phyloP scores from a whole-genome alignment of 805 yeast genomes.

The Martiniozyma abietophila region DNA sequence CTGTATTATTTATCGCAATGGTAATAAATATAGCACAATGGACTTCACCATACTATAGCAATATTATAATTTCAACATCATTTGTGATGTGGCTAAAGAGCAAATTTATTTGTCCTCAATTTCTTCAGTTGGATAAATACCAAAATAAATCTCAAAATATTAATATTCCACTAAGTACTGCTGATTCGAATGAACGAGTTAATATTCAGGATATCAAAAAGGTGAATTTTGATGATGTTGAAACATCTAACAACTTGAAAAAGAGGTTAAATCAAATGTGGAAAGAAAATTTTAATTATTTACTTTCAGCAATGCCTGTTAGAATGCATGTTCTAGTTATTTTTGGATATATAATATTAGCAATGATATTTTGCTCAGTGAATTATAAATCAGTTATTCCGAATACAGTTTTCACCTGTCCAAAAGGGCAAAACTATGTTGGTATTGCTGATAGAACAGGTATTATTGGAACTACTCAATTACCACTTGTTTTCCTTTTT shows the following conservation, averaged over 20 bases:
- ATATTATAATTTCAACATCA: constrained; percentile 16
- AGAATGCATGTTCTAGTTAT: constrained; percentile 26
- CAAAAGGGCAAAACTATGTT: constrained; percentile 23
- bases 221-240: too few species aligned
- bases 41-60: constrained; percentile 27
- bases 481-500: constrained; percentile 28
- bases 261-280: constrained; percentile 2
- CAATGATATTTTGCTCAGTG: constrained; percentile 22
- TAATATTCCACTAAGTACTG: background rate
- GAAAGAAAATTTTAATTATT: constrained; percentile 7
- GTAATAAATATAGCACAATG: constrained; percentile 25
- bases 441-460: constrained; percentile 38
- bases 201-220: background rate
- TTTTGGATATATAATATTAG: constrained; percentile 20
- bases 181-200: background rate
- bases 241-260: background rate
- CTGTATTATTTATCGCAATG: constrained; percentile 19
- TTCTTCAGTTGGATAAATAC: constrained; percentile 17
- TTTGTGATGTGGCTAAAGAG: constrained; percentile 24
- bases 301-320: constrained; percentile 24
- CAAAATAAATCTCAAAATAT: too few species aligned
- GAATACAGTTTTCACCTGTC: constrained; percentile 25
- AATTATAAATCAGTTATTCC: constrained; percentile 22
- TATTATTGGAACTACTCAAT: constrained; percentile 31
- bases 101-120: constrained; percentile 27